Percentiles rank a stretch among this genome's conserved stretches.
Evolutionary conservation across 2,329 filamentous ascomycete genomes (phyloP).

Genomic region (Colletotrichum sp.): DNA sequence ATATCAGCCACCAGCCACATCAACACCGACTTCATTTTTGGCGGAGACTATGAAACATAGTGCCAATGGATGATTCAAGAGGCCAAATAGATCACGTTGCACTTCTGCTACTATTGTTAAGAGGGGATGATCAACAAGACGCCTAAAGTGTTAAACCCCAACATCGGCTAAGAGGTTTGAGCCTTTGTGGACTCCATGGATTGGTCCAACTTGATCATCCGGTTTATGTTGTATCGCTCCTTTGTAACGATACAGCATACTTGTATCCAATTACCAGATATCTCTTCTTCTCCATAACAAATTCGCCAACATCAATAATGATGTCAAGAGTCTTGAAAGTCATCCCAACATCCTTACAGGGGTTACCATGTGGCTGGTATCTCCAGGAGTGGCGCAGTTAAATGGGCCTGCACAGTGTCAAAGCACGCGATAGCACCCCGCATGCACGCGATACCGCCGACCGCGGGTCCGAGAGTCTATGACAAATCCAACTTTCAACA

Average conservation of each 20-base stretch:
- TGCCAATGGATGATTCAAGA: not conserved
- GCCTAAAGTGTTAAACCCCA: not conserved
- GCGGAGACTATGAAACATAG: not conserved
- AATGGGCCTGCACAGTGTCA: not conserved
- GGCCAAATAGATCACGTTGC: not conserved
- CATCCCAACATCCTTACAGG: not conserved
- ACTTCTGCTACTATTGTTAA: not conserved
- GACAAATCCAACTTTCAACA: not conserved
- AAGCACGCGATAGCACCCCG: slow-evolving; percentile 20
- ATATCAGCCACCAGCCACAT: not conserved
- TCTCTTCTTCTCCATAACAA: not conserved
- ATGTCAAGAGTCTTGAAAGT: not conserved
- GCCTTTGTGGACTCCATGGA: not conserved
- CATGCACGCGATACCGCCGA: slow-evolving; percentile 17
- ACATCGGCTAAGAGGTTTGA: not conserved
- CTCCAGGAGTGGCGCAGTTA: not conserved
- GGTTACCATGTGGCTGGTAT: not conserved
- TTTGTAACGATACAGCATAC: too few species aligned
- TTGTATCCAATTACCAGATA: not conserved
- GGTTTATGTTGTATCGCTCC: not conserved
- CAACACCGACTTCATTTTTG: accelerated
- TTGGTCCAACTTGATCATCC: not conserved
- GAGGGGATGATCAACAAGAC: not conserved
- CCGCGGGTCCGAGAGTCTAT: slow-evolving; percentile 4
- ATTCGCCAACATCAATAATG: not conserved